phyloP scores from a whole-genome alignment of 345 rosid species.

The Eucalyptus viminalis region DNA sequence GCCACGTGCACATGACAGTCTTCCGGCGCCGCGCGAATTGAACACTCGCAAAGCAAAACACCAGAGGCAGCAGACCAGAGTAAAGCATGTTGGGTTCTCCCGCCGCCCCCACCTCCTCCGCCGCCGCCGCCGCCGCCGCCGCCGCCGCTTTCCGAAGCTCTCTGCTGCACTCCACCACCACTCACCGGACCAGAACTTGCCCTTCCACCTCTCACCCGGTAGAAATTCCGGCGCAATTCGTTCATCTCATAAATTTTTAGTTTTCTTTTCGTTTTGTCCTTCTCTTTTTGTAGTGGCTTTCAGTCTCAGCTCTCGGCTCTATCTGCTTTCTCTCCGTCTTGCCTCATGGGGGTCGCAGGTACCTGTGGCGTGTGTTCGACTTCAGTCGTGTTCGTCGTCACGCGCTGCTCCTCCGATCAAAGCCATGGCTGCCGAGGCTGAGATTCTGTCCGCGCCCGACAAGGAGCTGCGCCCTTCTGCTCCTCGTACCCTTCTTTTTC shows the following conservation, averaged over 20 bases:
- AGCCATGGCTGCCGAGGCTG: slow-evolving; percentile 1
- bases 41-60: too few relatives aligned
- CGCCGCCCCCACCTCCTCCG: background rate
- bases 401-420: background rate
- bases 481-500: background rate
- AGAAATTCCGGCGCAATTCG: background rate
- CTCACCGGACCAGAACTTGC: background rate
- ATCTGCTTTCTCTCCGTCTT: background rate
- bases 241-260: background rate
- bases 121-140: background rate
- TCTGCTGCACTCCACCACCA: background rate
- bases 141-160: background rate
- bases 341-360: background rate
- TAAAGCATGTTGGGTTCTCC: background rate
- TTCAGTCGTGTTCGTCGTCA: background rate
- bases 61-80: accelerated
- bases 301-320: background rate
- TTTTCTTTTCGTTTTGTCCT: background rate
- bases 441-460: background rate
- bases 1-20: too few relatives aligned
- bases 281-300: background rate
- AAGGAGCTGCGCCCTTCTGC: background rate
- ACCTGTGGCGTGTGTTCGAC: background rate
- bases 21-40: too few relatives aligned
- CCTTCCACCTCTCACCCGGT: background rate